phyloP scores from a whole-genome alignment of 2,329 filamentous ascomycete species.

The Rhynchosporium secalis region DNA sequence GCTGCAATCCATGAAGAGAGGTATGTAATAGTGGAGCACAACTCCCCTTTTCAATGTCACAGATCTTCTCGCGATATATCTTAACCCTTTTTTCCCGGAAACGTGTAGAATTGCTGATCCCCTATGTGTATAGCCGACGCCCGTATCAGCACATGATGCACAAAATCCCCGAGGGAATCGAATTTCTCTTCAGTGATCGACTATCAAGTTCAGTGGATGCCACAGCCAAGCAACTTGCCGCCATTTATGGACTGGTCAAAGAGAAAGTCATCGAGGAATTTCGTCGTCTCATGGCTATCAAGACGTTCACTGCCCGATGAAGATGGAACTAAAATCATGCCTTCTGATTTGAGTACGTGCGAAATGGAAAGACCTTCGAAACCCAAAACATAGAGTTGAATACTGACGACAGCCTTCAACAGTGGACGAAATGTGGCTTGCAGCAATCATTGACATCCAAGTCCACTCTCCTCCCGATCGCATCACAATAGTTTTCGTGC shows the following conservation, averaged over 20 bases:
- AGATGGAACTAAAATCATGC: constrained; percentile 7
- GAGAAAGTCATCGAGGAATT: constrained; percentile 7
- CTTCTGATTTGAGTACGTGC: constrained; percentile 2
- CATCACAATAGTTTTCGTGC: background rate
- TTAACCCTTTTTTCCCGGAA: too few species aligned
- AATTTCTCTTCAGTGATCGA: too few species aligned
- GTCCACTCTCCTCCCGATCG: background rate
- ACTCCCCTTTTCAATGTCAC: too few species aligned
- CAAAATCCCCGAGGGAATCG: too few species aligned
- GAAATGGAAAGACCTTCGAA: too few species aligned
- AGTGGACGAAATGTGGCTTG: constrained; percentile 5
- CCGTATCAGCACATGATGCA: too few species aligned
- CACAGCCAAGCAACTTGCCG: background rate
- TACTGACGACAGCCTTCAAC: background rate
- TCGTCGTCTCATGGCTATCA: constrained; percentile 12
- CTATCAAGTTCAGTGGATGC: background rate
- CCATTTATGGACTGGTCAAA: background rate
- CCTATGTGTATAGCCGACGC: too few species aligned
- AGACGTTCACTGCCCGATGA: background rate
- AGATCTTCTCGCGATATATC: too few species aligned
- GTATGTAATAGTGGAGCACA: too few species aligned
- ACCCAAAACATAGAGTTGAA: too few species aligned
- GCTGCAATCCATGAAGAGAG: too few species aligned
- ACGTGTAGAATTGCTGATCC: too few species aligned
- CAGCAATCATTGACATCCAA: constrained; percentile 1